Conservation (phyloP, 1,284 basidiomycete genomes). For the Termitomyces sp. region DNA sequence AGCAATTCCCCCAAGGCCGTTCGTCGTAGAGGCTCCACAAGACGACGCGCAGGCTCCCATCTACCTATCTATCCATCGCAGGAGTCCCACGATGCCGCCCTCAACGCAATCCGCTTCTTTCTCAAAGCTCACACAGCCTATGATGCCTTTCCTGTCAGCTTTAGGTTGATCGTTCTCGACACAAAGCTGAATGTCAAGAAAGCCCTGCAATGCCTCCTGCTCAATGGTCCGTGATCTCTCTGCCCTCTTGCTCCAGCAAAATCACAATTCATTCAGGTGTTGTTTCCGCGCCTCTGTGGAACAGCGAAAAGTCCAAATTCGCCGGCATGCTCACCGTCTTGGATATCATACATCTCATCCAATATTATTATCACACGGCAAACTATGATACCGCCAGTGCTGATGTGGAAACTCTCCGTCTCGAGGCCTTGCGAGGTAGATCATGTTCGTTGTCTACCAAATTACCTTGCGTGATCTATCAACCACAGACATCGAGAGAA, state of each 20-base stretch:
- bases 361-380: conserved; percentile 89
- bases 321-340: conserved; percentile 96
- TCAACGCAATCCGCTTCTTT: conserved; percentile 76
- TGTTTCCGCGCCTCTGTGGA: conserved; percentile 98
- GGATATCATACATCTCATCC: conserved; percentile 95
- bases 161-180: conserved; percentile 94
- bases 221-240: conserved; percentile 58
- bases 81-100: conserved; percentile 69
- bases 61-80: conserved; percentile 45
- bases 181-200: conserved; percentile 92
- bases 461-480: conserved; percentile 12
- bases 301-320: conserved; percentile 85
- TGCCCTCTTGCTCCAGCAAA: not conserved
- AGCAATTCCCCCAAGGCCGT: conserved; percentile 27
- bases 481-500: conserved; percentile 84
- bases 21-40: conserved; percentile 33
- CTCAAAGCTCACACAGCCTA: conserved; percentile 85
- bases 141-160: conserved; percentile 95
- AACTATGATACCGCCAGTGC: conserved; percentile 84
- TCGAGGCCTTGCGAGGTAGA: conserved; percentile 84
- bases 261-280: conserved; percentile 57
- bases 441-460: conserved; percentile 14
- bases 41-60: conserved; percentile 56
- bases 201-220: conserved; percentile 82
- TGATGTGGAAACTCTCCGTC: conserved; percentile 92